These are phyloP conservation scores for Polyporus tsugae DNA, from an alignment of 1,284 basidiomycete genomes.

Conservation along the genomic window DNA sequence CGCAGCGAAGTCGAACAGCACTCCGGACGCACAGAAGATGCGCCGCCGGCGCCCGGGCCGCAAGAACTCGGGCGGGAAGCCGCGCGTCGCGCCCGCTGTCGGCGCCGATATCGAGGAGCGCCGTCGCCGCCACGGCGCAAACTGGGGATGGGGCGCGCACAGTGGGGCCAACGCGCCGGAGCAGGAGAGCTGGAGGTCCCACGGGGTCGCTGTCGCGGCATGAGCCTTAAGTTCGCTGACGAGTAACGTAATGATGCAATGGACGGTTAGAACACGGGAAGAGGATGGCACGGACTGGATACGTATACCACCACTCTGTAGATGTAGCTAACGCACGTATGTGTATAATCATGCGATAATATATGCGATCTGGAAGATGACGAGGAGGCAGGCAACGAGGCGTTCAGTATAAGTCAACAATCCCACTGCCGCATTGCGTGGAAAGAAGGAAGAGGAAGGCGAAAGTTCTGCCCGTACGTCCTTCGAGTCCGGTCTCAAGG, in stretches of 20 bases:
- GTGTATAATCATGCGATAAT: no score
- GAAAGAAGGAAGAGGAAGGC: no score
- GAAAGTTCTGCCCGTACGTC: no score
- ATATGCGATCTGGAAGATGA: no score
- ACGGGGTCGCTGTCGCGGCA: conserved; percentile 5
- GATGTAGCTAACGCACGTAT: no score
- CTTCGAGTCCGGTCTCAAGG: no score
- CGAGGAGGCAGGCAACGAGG: no score
- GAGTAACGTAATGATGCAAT: not conserved
- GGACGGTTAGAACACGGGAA: not conserved
- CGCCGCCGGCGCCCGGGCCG: conserved; percentile 38
- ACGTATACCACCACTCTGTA: no score
- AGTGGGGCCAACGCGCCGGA: conserved; percentile 13
- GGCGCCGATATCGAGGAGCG: conserved; percentile 34
- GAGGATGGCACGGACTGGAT: not conserved
- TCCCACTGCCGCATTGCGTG: no score
- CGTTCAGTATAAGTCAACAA: no score
- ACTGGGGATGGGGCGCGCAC: conserved; percentile 34
- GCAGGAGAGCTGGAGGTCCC: conserved; percentile 23
- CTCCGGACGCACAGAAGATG: conserved; percentile 11
- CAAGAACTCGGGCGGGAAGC: conserved; percentile 31
- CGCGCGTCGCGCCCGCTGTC: conserved; percentile 23
- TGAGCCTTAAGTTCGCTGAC: not conserved
- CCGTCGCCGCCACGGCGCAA: conserved; percentile 25
- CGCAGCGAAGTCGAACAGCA: conserved; percentile 4